Evolutionary conservation across 257 asterid species (phyloP).

Genomic region (Nicotiana undulata): DNA sequence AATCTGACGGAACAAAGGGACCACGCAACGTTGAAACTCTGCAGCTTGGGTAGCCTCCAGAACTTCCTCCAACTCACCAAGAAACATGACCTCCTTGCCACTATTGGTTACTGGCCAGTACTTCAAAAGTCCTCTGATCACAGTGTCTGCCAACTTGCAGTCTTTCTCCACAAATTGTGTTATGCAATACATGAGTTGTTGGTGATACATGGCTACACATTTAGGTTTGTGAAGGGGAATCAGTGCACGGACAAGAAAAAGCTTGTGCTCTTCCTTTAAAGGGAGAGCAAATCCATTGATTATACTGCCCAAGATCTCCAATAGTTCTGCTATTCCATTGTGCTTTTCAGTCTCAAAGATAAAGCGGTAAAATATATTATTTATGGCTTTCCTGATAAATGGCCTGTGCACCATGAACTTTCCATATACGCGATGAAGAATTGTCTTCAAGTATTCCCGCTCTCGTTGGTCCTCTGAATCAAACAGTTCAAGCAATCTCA

Average conservation of each 20-base stretch:
- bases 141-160: conserved; percentile 26
- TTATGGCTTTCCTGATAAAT: conserved; percentile 52
- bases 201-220: conserved; percentile 27
- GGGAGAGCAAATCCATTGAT: conserved; percentile 39
- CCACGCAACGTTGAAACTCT: conserved; percentile 35
- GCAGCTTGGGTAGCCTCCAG: conserved; percentile 33
- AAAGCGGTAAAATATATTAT: conserved; percentile 44
- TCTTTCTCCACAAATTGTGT: conserved; percentile 37
- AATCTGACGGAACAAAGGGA: conserved; percentile 30
- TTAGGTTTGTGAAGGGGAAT: conserved; percentile 42
- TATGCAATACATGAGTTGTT: conserved; percentile 31
- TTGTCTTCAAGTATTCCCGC: conserved; percentile 55
- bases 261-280: conserved; percentile 40
- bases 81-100: conserved; percentile 36
- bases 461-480: conserved; percentile 60
- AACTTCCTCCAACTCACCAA: conserved; percentile 41
- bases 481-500: conserved; percentile 50
- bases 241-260: conserved; percentile 32
- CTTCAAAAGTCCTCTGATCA: conserved; percentile 34
- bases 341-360: conserved; percentile 53
- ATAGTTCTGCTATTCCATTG: conserved; percentile 36
- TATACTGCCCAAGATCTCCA: conserved; percentile 39
- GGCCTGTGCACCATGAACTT: conserved; percentile 64
- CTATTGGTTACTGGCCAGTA: conserved; percentile 41
- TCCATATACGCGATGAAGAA: conserved; percentile 49